phyloP scores from a whole-genome alignment of 345 rosid species.

The Rhodomyrtus tomentosa region DNA sequence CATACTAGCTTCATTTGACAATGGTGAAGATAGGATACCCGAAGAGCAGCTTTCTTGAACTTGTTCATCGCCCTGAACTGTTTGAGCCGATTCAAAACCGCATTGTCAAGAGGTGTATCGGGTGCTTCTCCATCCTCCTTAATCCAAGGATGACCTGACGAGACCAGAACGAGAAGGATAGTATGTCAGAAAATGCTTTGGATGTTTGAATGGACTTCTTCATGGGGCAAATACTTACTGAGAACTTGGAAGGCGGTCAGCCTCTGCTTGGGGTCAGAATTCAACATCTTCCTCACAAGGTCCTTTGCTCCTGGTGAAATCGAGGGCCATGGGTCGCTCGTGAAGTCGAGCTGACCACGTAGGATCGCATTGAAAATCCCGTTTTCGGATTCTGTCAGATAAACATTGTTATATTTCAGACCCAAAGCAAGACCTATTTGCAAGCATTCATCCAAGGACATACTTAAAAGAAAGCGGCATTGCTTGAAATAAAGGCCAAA shows the following conservation, averaged over 20 bases:
- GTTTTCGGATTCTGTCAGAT: conserved; percentile 71
- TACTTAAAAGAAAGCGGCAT: neutral
- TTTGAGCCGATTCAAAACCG: conserved; percentile 49
- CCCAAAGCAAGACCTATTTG: neutral
- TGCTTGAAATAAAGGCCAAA: neutral
- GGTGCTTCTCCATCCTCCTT: conserved; percentile 75
- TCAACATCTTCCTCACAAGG: conserved; percentile 85
- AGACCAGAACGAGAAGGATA: neutral
- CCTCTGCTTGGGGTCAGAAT: conserved; percentile 81
- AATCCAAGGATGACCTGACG: conserved; percentile 55
- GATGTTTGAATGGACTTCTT: neutral
- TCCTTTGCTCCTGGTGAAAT: conserved; percentile 88
- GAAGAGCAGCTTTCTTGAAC: conserved; percentile 63
- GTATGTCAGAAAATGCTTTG: neutral
- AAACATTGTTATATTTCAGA: neutral
- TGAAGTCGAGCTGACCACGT: conserved; percentile 68
- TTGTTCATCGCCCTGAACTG: conserved; percentile 60
- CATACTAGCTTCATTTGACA: neutral
- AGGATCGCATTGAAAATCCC: conserved; percentile 90
- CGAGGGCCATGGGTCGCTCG: conserved; percentile 90
- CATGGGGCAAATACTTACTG: conserved; percentile 20
- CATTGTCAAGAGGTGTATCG: conserved; percentile 54
- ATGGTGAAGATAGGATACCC: conserved; percentile 20
- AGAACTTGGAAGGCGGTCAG: conserved; percentile 83
- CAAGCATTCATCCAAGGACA: neutral